phyloP scores from a whole-genome alignment of 108 stramenopile genomes.

The Phaeodactylum tricornutum region DNA sequence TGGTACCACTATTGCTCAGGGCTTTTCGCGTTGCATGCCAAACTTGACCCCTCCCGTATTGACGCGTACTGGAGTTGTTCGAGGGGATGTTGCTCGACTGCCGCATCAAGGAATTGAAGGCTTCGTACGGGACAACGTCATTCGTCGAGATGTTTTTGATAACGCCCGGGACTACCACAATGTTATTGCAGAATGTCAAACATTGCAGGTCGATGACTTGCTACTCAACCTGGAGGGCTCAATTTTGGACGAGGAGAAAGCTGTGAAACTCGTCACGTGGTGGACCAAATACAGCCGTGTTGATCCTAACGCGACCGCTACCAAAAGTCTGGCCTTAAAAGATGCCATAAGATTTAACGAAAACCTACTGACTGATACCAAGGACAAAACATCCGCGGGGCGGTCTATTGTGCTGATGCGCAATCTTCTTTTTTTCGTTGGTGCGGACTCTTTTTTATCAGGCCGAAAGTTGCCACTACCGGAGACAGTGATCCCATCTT shows the following conservation, averaged over 20 bases:
- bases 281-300: conserved; percentile 45
- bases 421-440: conserved; percentile 46
- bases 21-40: conserved; percentile 48
- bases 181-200: conserved; percentile 45
- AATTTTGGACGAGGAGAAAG: conserved; percentile 27
- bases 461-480: conserved; percentile 53
- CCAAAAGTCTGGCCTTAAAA: conserved; percentile 26
- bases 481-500: conserved; percentile 32
- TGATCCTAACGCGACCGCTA: conserved; percentile 13
- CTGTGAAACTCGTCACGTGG: conserved; percentile 57
- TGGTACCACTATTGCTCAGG: conserved; percentile 58
- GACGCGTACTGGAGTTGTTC: conserved; percentile 43
- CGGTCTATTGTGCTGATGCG: conserved; percentile 20
- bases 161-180: conserved; percentile 71
- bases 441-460: conserved; percentile 12
- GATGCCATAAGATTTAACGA: conserved; percentile 35
- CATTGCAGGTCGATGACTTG: conserved; percentile 40
- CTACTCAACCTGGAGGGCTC: conserved; percentile 16
- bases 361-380: too few relatives aligned
- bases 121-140: conserved; percentile 20
- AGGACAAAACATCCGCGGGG: conserved; percentile 3
- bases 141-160: conserved; percentile 30
- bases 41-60: conserved; percentile 51
- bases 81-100: conserved; percentile 44
- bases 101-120: conserved; percentile 45